Conservation (phyloP, 2,329 filamentous ascomycete species). For the Colletotrichum sp. region DNA sequence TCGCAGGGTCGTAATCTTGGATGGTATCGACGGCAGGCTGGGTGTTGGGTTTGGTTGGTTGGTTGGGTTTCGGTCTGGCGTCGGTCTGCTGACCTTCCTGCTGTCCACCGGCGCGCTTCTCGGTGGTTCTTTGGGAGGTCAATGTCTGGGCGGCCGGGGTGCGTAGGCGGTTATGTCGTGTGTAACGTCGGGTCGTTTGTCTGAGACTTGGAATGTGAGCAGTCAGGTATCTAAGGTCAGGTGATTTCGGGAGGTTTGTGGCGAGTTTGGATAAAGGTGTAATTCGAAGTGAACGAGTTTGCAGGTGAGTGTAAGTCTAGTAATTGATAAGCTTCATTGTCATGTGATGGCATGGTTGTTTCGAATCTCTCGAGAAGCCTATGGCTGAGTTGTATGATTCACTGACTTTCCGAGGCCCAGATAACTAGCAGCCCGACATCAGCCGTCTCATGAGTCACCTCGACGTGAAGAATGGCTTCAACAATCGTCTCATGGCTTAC, state of each 20-base stretch:
- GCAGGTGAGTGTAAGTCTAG: not conserved
- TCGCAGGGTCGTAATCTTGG: not conserved
- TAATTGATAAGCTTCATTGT: not conserved
- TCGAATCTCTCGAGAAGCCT: not conserved
- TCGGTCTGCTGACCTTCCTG: not conserved
- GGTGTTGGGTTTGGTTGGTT: not conserved
- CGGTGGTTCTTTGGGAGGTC: not conserved
- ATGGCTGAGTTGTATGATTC: not conserved
- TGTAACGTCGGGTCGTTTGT: not conserved
- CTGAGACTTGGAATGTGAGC: not conserved
- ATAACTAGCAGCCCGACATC: not conserved
- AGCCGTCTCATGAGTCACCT: not conserved
- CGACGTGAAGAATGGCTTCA: not conserved
- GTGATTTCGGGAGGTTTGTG: not conserved
- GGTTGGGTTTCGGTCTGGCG: not conserved
- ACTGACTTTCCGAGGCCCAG: not conserved
- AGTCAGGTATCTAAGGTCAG: not conserved
- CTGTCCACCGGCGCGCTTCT: not conserved
- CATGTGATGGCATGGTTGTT: not conserved
- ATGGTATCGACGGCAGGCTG: not conserved
- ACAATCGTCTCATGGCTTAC: not conserved
- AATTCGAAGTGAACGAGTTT: not conserved
- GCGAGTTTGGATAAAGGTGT: not conserved
- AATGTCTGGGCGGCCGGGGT: not conserved
- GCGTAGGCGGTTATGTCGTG: not conserved